Evolutionary conservation across 306 rosid species (phyloP).

Genomic region (Oemleria cerasiformis): DNA sequence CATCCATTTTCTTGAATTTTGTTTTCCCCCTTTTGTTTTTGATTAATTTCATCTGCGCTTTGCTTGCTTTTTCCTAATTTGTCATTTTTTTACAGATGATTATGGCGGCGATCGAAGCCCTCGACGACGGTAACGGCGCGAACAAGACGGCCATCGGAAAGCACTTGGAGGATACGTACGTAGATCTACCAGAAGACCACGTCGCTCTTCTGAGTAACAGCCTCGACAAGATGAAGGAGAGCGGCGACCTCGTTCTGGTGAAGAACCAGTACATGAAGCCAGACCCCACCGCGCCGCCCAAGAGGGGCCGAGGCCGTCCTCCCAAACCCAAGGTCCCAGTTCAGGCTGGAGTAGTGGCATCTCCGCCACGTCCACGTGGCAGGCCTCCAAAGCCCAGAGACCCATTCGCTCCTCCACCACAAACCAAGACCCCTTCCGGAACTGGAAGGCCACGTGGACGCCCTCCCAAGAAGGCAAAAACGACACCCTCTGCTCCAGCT

Average conservation of each 20-base stretch:
- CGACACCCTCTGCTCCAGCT: neutral
- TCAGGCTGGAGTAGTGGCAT: conserved; percentile 12
- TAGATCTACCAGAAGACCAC: conserved; percentile 40
- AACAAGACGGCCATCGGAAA: conserved; percentile 44
- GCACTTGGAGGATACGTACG: conserved; percentile 41
- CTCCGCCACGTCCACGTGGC: conserved; percentile 47
- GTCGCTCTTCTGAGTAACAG: conserved; percentile 35
- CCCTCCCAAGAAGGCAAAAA: conserved; percentile 50
- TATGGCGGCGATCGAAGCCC: conserved; percentile 44
- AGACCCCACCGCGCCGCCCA: conserved; percentile 47
- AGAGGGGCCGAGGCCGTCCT: conserved; percentile 54
- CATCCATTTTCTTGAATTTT: neutral
- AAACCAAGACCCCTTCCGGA: conserved; percentile 26
- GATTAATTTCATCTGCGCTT: conserved; percentile 1
- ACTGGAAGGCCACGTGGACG: conserved; percentile 61
- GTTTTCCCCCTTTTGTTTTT: neutral
- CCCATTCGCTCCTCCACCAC: conserved; percentile 38
- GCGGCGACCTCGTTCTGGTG: conserved; percentile 38
- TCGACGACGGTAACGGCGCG: conserved; percentile 35
- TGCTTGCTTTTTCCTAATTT: neutral
- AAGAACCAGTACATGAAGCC: conserved; percentile 54
- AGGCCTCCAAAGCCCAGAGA: conserved; percentile 50
- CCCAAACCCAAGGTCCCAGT: conserved; percentile 40
- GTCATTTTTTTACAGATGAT: conserved; percentile 31
- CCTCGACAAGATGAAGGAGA: conserved; percentile 39